Evolutionary conservation across 495 filamentous ascomycete genomes (phyloP).

Genomic region (Podospora australis): DNA sequence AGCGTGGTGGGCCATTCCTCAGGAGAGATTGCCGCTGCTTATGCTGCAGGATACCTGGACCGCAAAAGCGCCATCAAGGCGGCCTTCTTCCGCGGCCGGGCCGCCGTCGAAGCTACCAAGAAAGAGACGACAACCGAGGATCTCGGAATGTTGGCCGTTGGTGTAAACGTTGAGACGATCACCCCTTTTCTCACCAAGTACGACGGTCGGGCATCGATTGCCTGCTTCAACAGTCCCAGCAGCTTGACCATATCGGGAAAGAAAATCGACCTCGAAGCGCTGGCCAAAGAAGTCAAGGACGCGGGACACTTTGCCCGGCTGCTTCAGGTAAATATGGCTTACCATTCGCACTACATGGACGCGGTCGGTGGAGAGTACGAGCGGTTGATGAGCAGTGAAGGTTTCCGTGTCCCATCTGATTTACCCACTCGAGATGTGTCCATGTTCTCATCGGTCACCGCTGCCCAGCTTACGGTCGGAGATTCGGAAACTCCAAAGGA

Average conservation of each 20-base stretch:
- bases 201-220: constrained; percentile 22
- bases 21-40: constrained; percentile 52
- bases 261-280: constrained; percentile 25
- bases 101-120: not conserved
- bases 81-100: constrained; percentile 36
- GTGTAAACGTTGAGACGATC: not conserved
- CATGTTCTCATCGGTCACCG: constrained; percentile 35
- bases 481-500: constrained; percentile 10
- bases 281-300: constrained; percentile 20
- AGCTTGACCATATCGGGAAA: constrained; percentile 42
- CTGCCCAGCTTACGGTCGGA: too few species aligned
- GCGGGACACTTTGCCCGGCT: constrained; percentile 40
- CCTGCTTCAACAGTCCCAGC: constrained; percentile 43
- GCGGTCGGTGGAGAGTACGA: constrained; percentile 34
- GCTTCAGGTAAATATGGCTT: constrained; percentile 34
- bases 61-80: constrained; percentile 45
- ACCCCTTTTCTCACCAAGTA: not conserved
- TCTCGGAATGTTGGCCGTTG: not conserved
- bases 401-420: too few species aligned
- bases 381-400: not conserved
- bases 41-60: constrained; percentile 31
- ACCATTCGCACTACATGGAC: constrained; percentile 38
- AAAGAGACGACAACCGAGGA: not conserved
- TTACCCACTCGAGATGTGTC: too few species aligned
- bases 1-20: constrained; percentile 53